Evolutionary conservation across 805 yeast genomes (phyloP), one percentile per base, ranked within the genome.

Genomic region (Lipomyces kockii): DNA sequence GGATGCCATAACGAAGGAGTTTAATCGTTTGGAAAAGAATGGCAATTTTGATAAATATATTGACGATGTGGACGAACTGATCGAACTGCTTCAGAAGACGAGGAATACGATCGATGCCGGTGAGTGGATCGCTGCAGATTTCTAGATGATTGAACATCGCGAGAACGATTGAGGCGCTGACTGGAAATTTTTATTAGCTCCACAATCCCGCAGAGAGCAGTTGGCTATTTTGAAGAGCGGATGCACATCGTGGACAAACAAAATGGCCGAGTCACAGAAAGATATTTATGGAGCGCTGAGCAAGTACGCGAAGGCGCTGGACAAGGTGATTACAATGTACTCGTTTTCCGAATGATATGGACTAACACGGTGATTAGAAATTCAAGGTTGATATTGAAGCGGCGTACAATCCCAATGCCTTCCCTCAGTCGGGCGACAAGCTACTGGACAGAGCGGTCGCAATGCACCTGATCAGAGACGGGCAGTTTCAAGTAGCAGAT

Each of bases 401-500:
- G 27, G 62, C 66, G 3, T 63, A 51, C 64, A 67, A 68, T 52
- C 66, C 60, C 14, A 65, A 43, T 14, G 65, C 69, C 58, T 72
- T 60, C 53, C 71, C 64, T 22, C 65, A 58, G 72, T 25, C 71
- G 20, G 71, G 66, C 52, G 59, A 72, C 63, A 61, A 67, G 9
- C 69, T 76, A 46, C 77, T 84, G 25, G 79, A 82, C 43, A 74
- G 75, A 20, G 85, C 86, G 0, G 78, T 85, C 9, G 80, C 80
- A 25, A 76, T 80, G 64, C 87, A 85, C 71, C 74, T 85, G 25
- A 74, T 82, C 11, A 77, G 87, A n/a, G 80, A 80, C 63, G 85
- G 84, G n/a, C 80, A 83, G 62, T 77, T 82, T 12, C 77, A 76
- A 3, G 75, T 79, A 1, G 81, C 83, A 14, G 73, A 76, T 7